Evolutionary conservation across 1,284 basidiomycete species (phyloP), one percentile per base, ranked within the genome.

Genomic region (Cryptococcus sp.): DNA sequence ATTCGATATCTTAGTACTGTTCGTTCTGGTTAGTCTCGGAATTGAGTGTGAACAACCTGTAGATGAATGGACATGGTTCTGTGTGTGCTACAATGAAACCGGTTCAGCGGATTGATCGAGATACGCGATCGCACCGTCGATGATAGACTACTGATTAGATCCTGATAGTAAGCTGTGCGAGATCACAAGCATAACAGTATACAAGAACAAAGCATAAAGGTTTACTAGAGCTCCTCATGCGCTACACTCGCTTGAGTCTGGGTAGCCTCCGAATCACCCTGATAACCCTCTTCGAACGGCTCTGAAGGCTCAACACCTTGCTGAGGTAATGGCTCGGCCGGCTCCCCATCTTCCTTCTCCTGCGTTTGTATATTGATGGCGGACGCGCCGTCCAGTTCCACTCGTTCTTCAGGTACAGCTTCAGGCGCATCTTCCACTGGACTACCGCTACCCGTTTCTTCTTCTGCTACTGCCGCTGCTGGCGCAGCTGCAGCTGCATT

Each of bases 341-440:
- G 50, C 47, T 57, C 54, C 17, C 57, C 57, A 5, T 34, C 49
- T 38, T 57, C 53, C 10, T 59, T 54, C 26, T 57, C 57, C 20
- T 49, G 38, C 26, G 34, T n/a, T n/a, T n/a, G n/a, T n/a, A n/a
- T n/a, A n/a, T n/a, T n/a, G n/a, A n/a, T n/a, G n/a, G n/a, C 54
- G 10, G 49, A 53, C 41, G 50, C 52, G 19, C 20, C 50, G 19
- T 54, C 48, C 15, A 22, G 11, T 40, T 40, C 22, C 10, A 20
- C 45, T 5, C 10, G 51, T 39, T 55, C 55, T 15, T 47, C 47
- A 13, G 52, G 22, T 2, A 54, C 37, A 37, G 58, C 58, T 7
- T 57, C 55, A 51, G 59, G 52, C 7, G 59, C 57, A 19, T 50
- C 52, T 39, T 60, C 58, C 29, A 60, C 59, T 10, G 49, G 39